phyloP scores from a whole-genome alignment of 1,139 yeast genomes.

The Pneumocystis carinii region DNA sequence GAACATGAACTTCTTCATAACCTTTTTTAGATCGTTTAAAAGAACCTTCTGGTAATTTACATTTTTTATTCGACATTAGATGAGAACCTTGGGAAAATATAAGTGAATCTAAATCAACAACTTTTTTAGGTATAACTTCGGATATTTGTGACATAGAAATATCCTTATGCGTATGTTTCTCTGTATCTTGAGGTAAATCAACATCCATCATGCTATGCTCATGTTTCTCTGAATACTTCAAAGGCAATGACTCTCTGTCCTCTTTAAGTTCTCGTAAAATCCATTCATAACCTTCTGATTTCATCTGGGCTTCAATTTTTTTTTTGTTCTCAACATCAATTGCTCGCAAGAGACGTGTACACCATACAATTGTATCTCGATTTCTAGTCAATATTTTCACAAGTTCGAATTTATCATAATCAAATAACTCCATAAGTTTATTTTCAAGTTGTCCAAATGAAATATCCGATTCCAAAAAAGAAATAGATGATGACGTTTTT shows the following conservation, averaged over 20 bases:
- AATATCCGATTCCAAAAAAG: slow-evolving; percentile 25
- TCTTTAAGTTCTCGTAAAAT: slow-evolving; percentile 23
- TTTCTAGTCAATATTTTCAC: slow-evolving; percentile 39
- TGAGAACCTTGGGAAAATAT: slow-evolving; percentile 61
- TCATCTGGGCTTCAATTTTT: slow-evolving; percentile 24
- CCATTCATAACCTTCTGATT: slow-evolving; percentile 23
- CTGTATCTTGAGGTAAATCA: slow-evolving; percentile 18
- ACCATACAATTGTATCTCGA: slow-evolving; percentile 41
- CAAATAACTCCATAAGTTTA: slow-evolving; percentile 36
- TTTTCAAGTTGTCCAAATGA: slow-evolving; percentile 36
- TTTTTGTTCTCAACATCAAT: slow-evolving; percentile 26
- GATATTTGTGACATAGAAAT: background rate
- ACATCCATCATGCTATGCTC: slow-evolving; percentile 14
- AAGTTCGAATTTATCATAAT: slow-evolving; percentile 35
- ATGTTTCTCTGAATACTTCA: background rate
- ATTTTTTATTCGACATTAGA: slow-evolving; percentile 48
- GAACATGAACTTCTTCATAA: slow-evolving; percentile 81
- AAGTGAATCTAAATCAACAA: slow-evolving; percentile 47
- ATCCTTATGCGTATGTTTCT: slow-evolving; percentile 12
- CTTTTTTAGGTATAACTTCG: slow-evolving; percentile 17
- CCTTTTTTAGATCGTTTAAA: slow-evolving; percentile 55
- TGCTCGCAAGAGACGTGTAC: slow-evolving; percentile 32
- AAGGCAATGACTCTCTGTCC: slow-evolving; percentile 5
- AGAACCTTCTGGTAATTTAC: slow-evolving; percentile 70
- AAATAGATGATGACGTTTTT: slow-evolving; percentile 22